Conservation (phyloP, 2,329 filamentous ascomycete genomes). For the Biscogniauxia sp. region DNA sequence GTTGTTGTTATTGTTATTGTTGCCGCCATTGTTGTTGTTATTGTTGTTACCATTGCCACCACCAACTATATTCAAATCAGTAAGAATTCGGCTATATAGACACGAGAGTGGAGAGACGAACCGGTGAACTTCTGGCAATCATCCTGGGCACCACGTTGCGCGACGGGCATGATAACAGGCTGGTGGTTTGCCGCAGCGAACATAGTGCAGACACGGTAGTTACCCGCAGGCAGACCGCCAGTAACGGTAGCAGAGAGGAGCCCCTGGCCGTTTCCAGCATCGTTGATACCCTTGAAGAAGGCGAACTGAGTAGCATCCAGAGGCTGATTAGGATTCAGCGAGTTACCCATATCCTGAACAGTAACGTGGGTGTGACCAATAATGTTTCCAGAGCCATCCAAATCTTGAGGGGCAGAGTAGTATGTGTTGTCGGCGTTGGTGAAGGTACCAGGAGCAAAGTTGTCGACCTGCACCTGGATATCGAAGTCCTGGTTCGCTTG, state of each 20-base stretch:
- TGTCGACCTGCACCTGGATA: constrained; percentile 50
- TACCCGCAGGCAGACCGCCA: constrained; percentile 58
- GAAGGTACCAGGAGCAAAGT: constrained; percentile 57
- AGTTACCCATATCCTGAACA: constrained; percentile 53
- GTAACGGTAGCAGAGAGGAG: constrained; percentile 51
- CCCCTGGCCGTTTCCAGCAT: constrained; percentile 55
- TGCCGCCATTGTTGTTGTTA: constrained; percentile 12
- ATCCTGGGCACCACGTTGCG: constrained; percentile 65
- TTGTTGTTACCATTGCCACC: constrained; percentile 22
- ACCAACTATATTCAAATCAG: constrained; percentile 14
- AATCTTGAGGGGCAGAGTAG: constrained; percentile 57
- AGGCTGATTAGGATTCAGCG: constrained; percentile 48
- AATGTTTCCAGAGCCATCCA: constrained; percentile 47
- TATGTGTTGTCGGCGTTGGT: constrained; percentile 60
- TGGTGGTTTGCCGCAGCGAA: constrained; percentile 63
- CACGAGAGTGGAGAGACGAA: constrained; percentile 9
- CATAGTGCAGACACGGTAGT: constrained; percentile 67
- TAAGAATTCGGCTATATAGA: neutral
- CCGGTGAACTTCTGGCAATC: constrained; percentile 63
- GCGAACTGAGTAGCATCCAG: constrained; percentile 53
- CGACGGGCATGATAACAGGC: constrained; percentile 64
- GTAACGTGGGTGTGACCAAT: constrained; percentile 61
- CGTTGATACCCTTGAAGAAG: constrained; percentile 69
- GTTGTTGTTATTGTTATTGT: constrained; percentile 21
- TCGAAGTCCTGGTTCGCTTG: constrained; percentile 48